Evolutionary conservation across 768 basidiomycete genomes (phyloP).

Genomic region (Russula brevipes): DNA sequence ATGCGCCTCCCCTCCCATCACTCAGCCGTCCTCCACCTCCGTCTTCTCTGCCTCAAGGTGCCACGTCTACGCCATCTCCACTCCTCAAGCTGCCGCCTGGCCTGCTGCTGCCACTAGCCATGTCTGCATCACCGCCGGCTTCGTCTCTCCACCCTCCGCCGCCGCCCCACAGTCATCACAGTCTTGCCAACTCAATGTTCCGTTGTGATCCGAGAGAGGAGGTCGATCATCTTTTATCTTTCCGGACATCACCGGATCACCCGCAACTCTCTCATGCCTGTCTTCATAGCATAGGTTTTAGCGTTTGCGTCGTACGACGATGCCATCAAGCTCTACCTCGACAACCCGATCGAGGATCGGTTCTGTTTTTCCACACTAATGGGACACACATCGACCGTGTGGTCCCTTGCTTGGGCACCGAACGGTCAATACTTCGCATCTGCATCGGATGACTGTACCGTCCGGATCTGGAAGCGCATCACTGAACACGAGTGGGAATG

Average conservation of each 20-base stretch:
- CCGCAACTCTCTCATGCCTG: slow-evolving; percentile 18
- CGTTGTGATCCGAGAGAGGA: slow-evolving; percentile 94
- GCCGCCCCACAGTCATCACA: too few relatives aligned
- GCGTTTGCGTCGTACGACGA: slow-evolving; percentile 98
- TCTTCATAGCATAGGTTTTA: slow-evolving; percentile 60
- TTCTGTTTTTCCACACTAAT: slow-evolving; percentile 75
- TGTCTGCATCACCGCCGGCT: too few relatives aligned
- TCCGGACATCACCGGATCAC: not conserved
- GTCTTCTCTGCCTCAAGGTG: too few relatives aligned
- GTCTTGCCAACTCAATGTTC: too few relatives aligned
- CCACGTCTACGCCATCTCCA: too few relatives aligned
- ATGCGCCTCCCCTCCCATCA: too few relatives aligned
- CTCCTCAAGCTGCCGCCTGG: too few relatives aligned
- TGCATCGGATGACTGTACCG: slow-evolving; percentile 77
- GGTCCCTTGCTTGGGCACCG: slow-evolving; percentile 79
- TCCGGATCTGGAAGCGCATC: slow-evolving; percentile 78
- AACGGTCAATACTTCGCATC: slow-evolving; percentile 79
- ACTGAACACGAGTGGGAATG: slow-evolving; percentile 59
- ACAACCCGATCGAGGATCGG: slow-evolving; percentile 95
- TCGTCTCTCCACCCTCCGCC: too few relatives aligned
- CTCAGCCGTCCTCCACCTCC: too few relatives aligned
- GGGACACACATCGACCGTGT: slow-evolving; percentile 85
- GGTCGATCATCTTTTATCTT: slow-evolving; percentile 34
- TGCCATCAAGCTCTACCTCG: slow-evolving; percentile 86
- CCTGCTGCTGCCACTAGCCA: too few relatives aligned